Evolutionary conservation across 495 filamentous ascomycete species (phyloP), one percentile per base, ranked within the genome.

Genomic region (Trichoderma virens): DNA sequence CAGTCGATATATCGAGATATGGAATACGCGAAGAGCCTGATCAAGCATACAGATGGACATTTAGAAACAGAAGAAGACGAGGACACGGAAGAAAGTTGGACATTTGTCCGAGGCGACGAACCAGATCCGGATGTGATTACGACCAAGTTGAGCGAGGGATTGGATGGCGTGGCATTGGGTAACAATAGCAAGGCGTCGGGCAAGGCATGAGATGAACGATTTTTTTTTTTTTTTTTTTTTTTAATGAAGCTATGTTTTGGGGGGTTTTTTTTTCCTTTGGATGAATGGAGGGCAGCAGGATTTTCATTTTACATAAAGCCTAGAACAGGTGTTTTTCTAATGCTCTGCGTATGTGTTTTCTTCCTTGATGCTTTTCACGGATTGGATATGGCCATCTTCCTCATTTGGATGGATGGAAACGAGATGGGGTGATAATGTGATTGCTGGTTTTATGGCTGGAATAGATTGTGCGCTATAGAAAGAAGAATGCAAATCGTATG

Each of bases 1-100:
- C 90, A 98, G 71, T 87, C 87, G 62, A 91, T 98, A 62, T 98
- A 97, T 73, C 88, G 94, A 11, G 94, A 98, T 72, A 82, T 98
- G 45, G 94, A 98, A 71, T 97, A 98, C 65, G 95, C 94, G n/a
- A 90, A 86, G 72, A 88, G 88, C 23, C 79, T 97, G 62, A 89
- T 96, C 75, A 90, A 88, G 72, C 71, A 77, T 59, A 64, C 45
- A 38, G n/a, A 39, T 31, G 63, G 51, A 18, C 47, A 64, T 20
- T 18, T 39, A 27, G 59, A 66, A 34, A 23, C 38, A 13, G 64
- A 66, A 47, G 59, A 62, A 14, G 63, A 28, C 34, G 64, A 65
- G 34, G 64, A 62, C 45, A 77, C 79, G 65, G 77, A 79, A 60
- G 79, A 81, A 67, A 79, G 76, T 68, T 81, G 79, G 79, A 80